Conservation (phyloP, 257 asterid genomes). For the Striga asiatica region DNA sequence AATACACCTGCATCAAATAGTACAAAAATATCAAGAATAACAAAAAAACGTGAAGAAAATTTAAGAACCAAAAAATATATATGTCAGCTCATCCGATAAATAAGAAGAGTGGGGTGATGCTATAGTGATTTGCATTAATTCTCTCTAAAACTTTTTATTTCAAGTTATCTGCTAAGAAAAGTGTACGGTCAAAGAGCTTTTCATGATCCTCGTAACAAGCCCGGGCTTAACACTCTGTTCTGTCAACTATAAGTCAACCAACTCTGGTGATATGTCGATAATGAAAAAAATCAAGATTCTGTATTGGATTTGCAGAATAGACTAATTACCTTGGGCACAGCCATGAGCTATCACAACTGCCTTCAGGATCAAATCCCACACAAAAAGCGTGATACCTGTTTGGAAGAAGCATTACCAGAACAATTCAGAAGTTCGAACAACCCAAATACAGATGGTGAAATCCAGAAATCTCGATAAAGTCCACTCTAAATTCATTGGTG, state of each 20-base stretch:
- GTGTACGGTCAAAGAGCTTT: background rate
- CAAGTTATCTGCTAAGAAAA: background rate
- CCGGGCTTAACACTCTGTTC: background rate
- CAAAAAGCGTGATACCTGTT: slow-evolving; percentile 95
- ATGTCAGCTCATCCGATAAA: slow-evolving; percentile 6
- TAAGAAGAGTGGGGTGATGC: background rate
- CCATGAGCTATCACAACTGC: slow-evolving; percentile 83
- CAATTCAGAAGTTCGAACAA: slow-evolving; percentile 16
- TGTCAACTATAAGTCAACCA: background rate
- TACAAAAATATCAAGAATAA: slow-evolving; percentile 22
- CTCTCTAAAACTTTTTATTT: background rate
- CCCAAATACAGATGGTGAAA: slow-evolving; percentile 4
- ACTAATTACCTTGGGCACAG: slow-evolving; percentile 79
- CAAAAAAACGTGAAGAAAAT: slow-evolving; percentile 10
- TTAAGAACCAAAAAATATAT: background rate
- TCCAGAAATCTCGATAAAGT: slow-evolving; percentile 1
- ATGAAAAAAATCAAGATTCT: background rate
- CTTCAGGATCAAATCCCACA: slow-evolving; percentile 94
- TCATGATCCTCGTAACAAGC: background rate
- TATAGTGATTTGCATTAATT: too few relatives aligned
- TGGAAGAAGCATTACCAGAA: slow-evolving; percentile 16
- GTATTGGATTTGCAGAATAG: slow-evolving; percentile 8
- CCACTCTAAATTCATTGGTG: background rate
- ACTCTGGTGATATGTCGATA: slow-evolving; percentile 7
- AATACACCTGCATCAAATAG: slow-evolving; percentile 60